Base-by-base conservation (phyloP, 768 basidiomycete species). In the Megacollybia marginata region DNA sequence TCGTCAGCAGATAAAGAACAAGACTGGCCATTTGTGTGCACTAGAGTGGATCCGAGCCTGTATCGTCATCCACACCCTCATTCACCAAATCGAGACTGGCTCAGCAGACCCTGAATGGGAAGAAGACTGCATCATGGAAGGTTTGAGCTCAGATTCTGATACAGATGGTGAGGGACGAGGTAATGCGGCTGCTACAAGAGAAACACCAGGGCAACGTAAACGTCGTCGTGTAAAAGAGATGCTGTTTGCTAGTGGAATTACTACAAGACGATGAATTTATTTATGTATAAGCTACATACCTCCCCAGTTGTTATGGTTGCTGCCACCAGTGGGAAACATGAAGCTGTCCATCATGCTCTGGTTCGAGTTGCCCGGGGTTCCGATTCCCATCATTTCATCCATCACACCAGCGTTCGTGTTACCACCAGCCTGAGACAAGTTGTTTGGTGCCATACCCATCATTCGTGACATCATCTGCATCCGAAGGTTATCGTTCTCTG, bases 1-100 rank as follows among this genome's bases (percentile, higher is more conserved):
- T 12, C 51, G 57, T 1, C 55, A 59, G 42, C 59, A 62, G 19
- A 64, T 65, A 20, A 49, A 61, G n/a, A 52, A 60, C 50, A 42
- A 40, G 1, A 3, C 20, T 4, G 59, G 58, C 35, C 60, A 60
- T 35, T 15, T 52, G 28, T 31, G 44, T 13, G 58, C 55, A n/a
- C 9, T 53, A 3, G 50, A 36, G 19, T 61, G 60, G 62, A 54
- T 63, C 10, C 52, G 49, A 19, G 23, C 56, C 2, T 61, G 60
- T 42, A 56, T n/a, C 13, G 61, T 18, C n/a, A n/a, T n/a, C n/a
- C n/a, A n/a, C n/a, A n/a, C n/a, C n/a, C n/a, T n/a, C n/a, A n/a
- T n/a, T n/a, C 62, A 62, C 38, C 16, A 10, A 16, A 36, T 36
- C 16, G 35, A 36, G 35, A 16, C 10, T 16, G 35, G 16, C 10